Conservation (phyloP, 371 early-diverging fungal species). For the Syncephalastrum racemosum region DNA sequence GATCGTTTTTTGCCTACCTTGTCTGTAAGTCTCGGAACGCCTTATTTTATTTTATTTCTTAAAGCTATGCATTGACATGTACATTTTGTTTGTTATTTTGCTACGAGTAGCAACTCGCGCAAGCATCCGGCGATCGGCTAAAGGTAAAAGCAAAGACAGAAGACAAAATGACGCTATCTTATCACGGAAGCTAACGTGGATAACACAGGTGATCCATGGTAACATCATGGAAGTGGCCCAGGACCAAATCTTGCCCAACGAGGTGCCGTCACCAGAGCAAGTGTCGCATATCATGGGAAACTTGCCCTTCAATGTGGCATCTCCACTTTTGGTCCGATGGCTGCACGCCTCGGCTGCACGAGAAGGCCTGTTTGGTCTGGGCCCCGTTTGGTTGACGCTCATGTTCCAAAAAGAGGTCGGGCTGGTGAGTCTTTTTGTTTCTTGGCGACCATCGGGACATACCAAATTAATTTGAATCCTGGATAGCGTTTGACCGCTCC, state of each 20-base stretch:
- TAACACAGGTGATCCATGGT: conserved; percentile 56
- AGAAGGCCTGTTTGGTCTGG: conserved; percentile 62
- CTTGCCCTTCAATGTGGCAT: conserved; percentile 78
- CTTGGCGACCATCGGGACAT: background rate
- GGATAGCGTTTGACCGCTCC: conserved; percentile 62
- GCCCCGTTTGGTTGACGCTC: conserved; percentile 67
- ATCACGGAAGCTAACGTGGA: background rate
- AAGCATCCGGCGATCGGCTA: conserved; percentile 53
- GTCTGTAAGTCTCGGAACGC: conserved; percentile 38
- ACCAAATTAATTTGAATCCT: no score
- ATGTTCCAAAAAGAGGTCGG: conserved; percentile 91
- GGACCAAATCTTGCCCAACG: conserved; percentile 32
- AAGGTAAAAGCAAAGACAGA: conserved; percentile 23
- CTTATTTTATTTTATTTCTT: no score
- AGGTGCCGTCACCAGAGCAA: background rate
- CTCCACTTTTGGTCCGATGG: conserved; percentile 77
- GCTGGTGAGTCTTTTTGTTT: conserved; percentile 35
- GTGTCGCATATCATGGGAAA: conserved; percentile 69
- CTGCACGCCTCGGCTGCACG: conserved; percentile 54
- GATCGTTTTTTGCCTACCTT: conserved; percentile 71
- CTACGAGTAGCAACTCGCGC: conserved; percentile 59
- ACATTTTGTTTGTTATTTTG: background rate
- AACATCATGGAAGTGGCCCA: conserved; percentile 69
- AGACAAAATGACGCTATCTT: background rate
- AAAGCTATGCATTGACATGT: no score